Conservation (phyloP, 2,329 filamentous ascomycete genomes). For the Claviceps digitariae region DNA sequence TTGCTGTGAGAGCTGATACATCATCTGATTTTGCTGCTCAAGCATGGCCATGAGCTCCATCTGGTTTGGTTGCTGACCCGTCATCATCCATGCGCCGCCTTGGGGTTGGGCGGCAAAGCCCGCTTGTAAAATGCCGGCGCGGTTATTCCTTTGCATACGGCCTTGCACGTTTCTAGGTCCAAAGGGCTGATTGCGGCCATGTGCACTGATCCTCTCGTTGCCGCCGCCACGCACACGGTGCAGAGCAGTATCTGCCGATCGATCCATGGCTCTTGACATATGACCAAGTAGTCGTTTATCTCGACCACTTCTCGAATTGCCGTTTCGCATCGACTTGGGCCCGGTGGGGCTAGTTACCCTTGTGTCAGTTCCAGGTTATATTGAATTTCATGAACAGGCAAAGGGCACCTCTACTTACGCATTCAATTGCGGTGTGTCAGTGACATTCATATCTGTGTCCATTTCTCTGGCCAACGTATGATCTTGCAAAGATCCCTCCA, state of each 20-base stretch:
- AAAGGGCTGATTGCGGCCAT: conserved; percentile 55
- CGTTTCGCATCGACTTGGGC: conserved; percentile 85
- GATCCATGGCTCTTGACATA: conserved; percentile 70
- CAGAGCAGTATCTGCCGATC: conserved; percentile 58
- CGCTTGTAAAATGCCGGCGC: conserved; percentile 34
- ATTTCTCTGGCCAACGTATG: conserved; percentile 28
- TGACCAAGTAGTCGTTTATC: conserved; percentile 79
- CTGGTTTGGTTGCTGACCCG: conserved; percentile 33
- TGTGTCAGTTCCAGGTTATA: background rate
- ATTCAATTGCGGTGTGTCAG: conserved; percentile 35
- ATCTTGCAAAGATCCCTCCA: conserved; percentile 21
- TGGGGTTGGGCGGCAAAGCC: conserved; percentile 29
- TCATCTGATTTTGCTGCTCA: conserved; percentile 78
- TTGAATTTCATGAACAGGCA: background rate
- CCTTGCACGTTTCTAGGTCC: conserved; percentile 50
- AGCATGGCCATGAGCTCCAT: conserved; percentile 58
- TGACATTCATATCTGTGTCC: conserved; percentile 62
- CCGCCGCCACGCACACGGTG: conserved; percentile 68
- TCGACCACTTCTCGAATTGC: conserved; percentile 43
- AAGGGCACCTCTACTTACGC: conserved; percentile 35
- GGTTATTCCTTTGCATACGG: conserved; percentile 31
- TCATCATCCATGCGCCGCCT: conserved; percentile 34
- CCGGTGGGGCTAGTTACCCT: conserved; percentile 61
- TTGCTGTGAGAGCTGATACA: conserved; percentile 59
- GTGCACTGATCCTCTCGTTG: conserved; percentile 68